Evolutionary conservation across 352 stramenopile genomes (phyloP).

Genomic region (Phytophthora cactorum): DNA sequence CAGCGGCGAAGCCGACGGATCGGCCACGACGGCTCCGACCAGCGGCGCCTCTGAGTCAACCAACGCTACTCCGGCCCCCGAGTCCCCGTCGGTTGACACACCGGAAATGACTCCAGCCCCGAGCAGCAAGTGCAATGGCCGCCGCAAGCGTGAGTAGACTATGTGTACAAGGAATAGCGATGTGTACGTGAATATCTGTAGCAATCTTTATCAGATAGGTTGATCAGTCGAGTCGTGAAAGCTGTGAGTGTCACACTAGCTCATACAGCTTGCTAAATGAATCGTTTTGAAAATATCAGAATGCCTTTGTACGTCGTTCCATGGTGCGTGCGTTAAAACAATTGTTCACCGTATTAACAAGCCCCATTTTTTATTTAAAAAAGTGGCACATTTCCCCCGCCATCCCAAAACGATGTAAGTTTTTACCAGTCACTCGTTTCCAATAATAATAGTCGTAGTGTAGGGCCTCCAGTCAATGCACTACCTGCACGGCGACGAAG

Average conservation of each 20-base stretch:
- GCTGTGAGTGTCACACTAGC: background rate
- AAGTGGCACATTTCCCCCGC: no score
- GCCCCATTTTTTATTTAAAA: no score
- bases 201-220: background rate
- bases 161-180: slow-evolving; percentile 1
- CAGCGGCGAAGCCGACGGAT: background rate
- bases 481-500: no score
- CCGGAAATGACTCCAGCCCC: slow-evolving; percentile 25
- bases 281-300: background rate
- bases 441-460: no score
- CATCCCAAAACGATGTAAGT: no score
- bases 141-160: slow-evolving; percentile 20
- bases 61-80: slow-evolving; percentile 5
- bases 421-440: no score
- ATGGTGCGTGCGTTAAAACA: no score
- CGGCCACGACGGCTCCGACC: slow-evolving; percentile 3
- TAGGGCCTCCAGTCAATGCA: no score
- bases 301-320: background rate
- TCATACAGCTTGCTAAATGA: background rate
- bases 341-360: no score
- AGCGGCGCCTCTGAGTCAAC: slow-evolving; percentile 17
- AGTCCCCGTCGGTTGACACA: slow-evolving; percentile 18
- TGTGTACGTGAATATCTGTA: slow-evolving; percentile 9
- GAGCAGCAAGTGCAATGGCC: slow-evolving; percentile 34
- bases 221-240: slow-evolving; percentile 2